Evolutionary conservation across 163 green algal species (phyloP).

Genomic region (Scenedesmus sp.): DNA sequence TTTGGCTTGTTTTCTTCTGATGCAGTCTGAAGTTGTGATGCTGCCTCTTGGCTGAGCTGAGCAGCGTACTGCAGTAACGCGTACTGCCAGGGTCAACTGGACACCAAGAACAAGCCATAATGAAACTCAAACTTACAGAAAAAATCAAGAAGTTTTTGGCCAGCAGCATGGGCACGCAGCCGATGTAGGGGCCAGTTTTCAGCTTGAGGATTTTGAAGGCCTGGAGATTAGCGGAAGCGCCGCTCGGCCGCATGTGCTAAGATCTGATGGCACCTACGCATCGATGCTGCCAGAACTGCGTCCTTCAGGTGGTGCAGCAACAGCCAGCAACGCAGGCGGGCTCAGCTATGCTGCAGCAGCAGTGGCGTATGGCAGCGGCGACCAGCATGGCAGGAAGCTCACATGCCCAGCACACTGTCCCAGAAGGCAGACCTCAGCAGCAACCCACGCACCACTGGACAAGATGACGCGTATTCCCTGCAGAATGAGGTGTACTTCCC

Average conservation of each 20-base stretch:
- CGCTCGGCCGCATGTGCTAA: not conserved
- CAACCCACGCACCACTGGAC: conserved; percentile 32
- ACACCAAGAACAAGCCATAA: not conserved
- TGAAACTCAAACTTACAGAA: conserved; percentile 59
- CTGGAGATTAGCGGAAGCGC: not conserved
- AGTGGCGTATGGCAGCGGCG: not conserved
- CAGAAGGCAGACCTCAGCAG: conserved; percentile 51
- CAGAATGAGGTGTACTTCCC: conserved; percentile 44
- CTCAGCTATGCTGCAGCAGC: not conserved
- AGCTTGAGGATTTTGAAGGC: not conserved
- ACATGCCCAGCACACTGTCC: conserved; percentile 30
- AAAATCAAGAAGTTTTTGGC: conserved; percentile 58
- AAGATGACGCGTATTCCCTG: conserved; percentile 35
- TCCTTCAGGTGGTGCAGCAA: not conserved
- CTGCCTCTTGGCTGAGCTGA: not conserved
- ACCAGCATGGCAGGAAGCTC: conserved; percentile 11
- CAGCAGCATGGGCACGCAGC: not conserved
- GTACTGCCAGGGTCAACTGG: not conserved
- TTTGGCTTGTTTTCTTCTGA: not conserved
- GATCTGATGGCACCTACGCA: not conserved
- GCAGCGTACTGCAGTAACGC: not conserved
- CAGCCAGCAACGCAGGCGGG: not conserved
- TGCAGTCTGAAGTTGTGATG: not conserved
- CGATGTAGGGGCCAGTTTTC: not conserved
- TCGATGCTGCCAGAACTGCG: conserved; percentile 10